Conservation (phyloP, 441 rosid species). For the Euphorbia celastroides region DNA sequence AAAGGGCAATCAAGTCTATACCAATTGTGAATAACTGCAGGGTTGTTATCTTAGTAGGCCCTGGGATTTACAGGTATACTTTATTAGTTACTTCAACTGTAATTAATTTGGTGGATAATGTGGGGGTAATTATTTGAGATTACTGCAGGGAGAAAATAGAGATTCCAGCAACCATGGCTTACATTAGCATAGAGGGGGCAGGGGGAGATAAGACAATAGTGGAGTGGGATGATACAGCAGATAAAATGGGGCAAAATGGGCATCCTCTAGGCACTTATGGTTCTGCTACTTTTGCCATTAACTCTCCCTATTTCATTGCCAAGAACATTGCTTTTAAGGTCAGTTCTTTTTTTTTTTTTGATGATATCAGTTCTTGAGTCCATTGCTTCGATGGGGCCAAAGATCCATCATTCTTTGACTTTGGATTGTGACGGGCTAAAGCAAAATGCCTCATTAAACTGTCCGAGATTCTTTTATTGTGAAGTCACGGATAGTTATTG, state of each 20-base stretch:
- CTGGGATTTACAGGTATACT: constrained; percentile 34
- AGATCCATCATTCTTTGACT: too few species aligned
- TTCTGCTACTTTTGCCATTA: constrained; percentile 49
- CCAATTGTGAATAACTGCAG: constrained; percentile 33
- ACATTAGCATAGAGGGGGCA: constrained; percentile 37
- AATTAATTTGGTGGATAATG: not conserved
- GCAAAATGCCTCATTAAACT: too few species aligned
- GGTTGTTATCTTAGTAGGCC: constrained; percentile 26
- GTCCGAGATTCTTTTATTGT: too few species aligned
- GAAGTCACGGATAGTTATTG: too few species aligned
- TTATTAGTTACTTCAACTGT: too few species aligned
- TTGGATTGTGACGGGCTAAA: too few species aligned
- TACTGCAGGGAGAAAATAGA: constrained; percentile 43
- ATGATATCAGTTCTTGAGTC: too few species aligned
- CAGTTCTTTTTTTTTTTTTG: not conserved
- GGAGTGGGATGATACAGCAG: constrained; percentile 49
- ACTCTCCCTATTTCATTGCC: constrained; percentile 56
- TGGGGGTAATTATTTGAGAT: not conserved
- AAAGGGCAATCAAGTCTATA: constrained; percentile 32
- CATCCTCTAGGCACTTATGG: constrained; percentile 40
- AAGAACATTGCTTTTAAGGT: constrained; percentile 44
- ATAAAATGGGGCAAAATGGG: constrained; percentile 29
- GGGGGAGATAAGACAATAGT: constrained; percentile 33
- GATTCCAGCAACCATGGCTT: constrained; percentile 44
- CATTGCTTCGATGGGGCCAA: too few species aligned